Base-by-base conservation (phyloP, 75 land plant genomes). In the Picea glauca region DNA sequence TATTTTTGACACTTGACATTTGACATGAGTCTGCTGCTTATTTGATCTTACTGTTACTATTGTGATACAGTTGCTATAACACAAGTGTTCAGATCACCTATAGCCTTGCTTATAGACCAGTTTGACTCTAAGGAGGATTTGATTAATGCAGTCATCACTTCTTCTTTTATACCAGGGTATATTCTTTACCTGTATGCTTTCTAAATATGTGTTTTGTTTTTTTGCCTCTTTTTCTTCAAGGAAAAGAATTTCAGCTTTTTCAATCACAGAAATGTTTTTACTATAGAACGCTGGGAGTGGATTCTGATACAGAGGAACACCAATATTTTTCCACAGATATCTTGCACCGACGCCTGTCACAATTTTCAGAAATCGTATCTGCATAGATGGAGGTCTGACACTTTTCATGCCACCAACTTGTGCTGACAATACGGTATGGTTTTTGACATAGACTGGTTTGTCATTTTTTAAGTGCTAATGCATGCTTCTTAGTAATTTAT, bases 351-450 rank as follows among this genome's bases (percentile, higher is more conserved):
- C 92, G 58, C 99, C 98, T 17, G 99, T 88, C 60, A 97, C 99
- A 54, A 32, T 91, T 40, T 97, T 88, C 54, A 93, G 93, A 13
- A 91, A 97, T 78, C 85, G 91, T 58, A 79, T 97, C 23, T 97
- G 99, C 79, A 84, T 97, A 17, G 99, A 97, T 93, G 99, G 99
- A 66, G 99, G 99, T n/a, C 76, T 97, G 75, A 97, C 99, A 60
- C 81, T 91, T 72, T 97, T 97, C 81, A 97, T 97, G 98, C 99
- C 99, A 12, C 99, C 99, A 60, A 94, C 99, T 66, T 90, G 92
- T 82, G 99, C 99, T 80, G 80, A 92, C 14, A 78, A 83, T 43
- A 97, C 99, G 79, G 99, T 97, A 89, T 74, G 74, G 1, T 64
- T n/a, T 70, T 70, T 70, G 74, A 20, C 12, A 43, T 20, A 70